Base-by-base conservation (phyloP, 768 basidiomycete species). In the Sarcomyxa edulis region DNA sequence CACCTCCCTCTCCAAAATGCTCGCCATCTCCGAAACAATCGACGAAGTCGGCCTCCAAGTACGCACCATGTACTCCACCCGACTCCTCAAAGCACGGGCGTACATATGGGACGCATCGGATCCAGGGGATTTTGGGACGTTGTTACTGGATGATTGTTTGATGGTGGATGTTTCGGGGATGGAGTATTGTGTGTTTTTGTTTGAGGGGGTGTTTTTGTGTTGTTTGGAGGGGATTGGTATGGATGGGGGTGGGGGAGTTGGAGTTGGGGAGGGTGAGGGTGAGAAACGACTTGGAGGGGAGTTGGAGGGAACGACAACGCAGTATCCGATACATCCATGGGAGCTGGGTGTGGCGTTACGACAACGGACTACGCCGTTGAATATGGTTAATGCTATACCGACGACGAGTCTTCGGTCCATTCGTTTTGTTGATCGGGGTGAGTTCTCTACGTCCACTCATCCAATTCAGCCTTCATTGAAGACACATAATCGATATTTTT, bases 271-370 rank as follows among this genome's bases (percentile, higher is more conserved):
- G n/a, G n/a, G n/a, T n/a, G n/a, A n/a, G n/a, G n/a, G n/a, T n/a
- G n/a, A n/a, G n/a, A n/a, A n/a, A n/a, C n/a, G n/a, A n/a, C n/a
- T n/a, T n/a, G n/a, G n/a, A n/a, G 32, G 42, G 21, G 40, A 22
- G 22, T 28, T 27, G 26, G 45, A 43, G 5, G 29, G 31, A 24
- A 44, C 40, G 39, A 36, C 42, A 26, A 44, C 45, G 4, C 22
- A 42, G 26, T 65, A 67, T 43, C 65, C 66, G 1, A 52, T 65
- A 3, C 41, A 48, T 8, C 43, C 62, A 2, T 69, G 67, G 67
- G 62, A 65, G 43, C 38, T 65, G 7, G 68, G 68, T 1, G 58
- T 60, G 6, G 65, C 61, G 1, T 47, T 66, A 18, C 46, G 51
- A n/a, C n/a, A n/a, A 28, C 47, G 52, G 32, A 48, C 32, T 9